Evolutionary conservation across 1,284 basidiomycete species (phyloP).

Genomic region (Meira nashicola): DNA sequence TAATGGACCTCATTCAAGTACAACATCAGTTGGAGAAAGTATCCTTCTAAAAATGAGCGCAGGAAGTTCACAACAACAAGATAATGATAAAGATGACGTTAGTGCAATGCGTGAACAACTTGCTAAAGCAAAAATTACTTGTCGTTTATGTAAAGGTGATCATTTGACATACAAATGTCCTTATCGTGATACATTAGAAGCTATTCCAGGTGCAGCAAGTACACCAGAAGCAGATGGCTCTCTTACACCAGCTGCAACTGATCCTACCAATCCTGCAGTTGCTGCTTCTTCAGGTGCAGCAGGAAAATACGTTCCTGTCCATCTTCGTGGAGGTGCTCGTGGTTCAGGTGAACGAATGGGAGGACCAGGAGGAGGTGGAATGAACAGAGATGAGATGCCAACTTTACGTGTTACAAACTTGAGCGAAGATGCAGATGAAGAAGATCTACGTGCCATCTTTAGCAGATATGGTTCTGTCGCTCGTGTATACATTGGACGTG

Average conservation of each 20-base stretch:
- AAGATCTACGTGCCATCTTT: constrained; percentile 89
- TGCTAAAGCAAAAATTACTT: constrained; percentile 74
- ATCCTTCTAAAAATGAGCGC: constrained; percentile 77
- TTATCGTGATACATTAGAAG: constrained; percentile 80
- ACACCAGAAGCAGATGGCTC: constrained; percentile 58
- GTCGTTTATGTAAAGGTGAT: constrained; percentile 90
- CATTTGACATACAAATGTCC: constrained; percentile 99
- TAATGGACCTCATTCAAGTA: constrained; percentile 74
- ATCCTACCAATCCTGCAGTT: constrained; percentile 48
- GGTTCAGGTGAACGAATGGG: constrained; percentile 79
- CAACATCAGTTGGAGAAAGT: constrained; percentile 92
- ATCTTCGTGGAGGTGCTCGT: constrained; percentile 68
- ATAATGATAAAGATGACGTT: constrained; percentile 68
- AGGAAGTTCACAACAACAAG: constrained; percentile 59
- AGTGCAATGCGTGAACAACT: constrained; percentile 69
- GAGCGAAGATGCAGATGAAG: constrained; percentile 89
- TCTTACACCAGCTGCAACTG: constrained; percentile 54
- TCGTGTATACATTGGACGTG: constrained; percentile 87
- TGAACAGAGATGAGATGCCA: constrained; percentile 72
- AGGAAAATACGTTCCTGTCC: constrained; percentile 89
- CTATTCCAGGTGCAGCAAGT: constrained; percentile 61
- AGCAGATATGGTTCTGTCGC: constrained; percentile 63
- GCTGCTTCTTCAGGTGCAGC: constrained; percentile 48
- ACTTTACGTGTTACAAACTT: constrained; percentile 97
- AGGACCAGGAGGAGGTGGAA: constrained; percentile 53